Evolutionary conservation across 2,329 filamentous ascomycete genomes (phyloP).

Genomic region (Trichoderma arundinaceum): DNA sequence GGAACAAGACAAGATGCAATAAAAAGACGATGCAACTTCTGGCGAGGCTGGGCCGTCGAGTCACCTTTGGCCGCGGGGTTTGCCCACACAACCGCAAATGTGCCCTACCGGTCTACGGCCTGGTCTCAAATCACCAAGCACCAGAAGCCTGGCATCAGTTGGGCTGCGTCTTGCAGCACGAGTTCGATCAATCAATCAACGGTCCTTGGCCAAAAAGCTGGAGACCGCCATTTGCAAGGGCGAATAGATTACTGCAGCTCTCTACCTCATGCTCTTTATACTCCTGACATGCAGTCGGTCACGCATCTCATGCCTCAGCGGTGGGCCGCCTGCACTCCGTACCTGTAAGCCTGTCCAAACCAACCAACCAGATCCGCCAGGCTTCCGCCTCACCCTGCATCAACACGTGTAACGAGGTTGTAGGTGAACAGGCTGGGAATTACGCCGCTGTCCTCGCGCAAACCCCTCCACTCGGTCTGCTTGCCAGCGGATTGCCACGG

Average conservation of each 20-base stretch:
- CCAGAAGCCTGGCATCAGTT: neutral
- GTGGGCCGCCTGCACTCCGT: conserved; percentile 15
- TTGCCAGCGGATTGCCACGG: conserved; percentile 15
- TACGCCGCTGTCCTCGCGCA: neutral
- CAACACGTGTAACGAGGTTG: conserved; percentile 26
- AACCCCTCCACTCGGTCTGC: conserved; percentile 9
- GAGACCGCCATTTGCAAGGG: neutral
- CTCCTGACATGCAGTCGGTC: conserved; percentile 14
- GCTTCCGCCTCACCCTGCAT: conserved; percentile 21
- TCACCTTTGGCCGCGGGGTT: conserved; percentile 4
- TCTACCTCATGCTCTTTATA: neutral
- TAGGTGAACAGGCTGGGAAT: conserved; percentile 13
- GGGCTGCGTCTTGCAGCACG: neutral
- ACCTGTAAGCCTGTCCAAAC: conserved; percentile 2
- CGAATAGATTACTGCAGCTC: neutral
- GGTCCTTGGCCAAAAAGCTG: neutral
- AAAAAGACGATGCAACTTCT: neutral
- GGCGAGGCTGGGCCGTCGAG: neutral
- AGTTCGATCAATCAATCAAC: conserved; percentile 1
- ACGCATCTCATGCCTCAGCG: conserved; percentile 24
- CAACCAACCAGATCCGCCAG: conserved; percentile 19
- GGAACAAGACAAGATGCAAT: neutral
- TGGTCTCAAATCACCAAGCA: neutral
- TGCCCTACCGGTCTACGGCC: neutral
- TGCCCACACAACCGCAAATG: neutral